Conservation (phyloP, 1,139 yeast species). For the Nadsonia commutata region DNA sequence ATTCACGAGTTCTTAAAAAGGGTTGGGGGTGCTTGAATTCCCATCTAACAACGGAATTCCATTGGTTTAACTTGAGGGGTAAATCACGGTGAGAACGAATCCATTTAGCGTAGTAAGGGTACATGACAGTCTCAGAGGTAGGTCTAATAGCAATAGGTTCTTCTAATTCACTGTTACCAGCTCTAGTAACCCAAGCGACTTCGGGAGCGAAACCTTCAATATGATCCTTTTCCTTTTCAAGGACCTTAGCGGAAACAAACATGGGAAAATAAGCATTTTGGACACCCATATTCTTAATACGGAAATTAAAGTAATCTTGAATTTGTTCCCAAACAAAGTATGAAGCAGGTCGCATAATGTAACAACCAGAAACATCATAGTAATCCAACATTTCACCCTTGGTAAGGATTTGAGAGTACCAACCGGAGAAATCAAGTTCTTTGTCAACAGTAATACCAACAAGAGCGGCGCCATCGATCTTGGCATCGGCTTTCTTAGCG, state of each 20-base stretch:
- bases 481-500: conserved; percentile 21
- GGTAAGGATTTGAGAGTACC: conserved; percentile 93
- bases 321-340: conserved; percentile 91
- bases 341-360: conserved; percentile 92
- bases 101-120: conserved; percentile 99
- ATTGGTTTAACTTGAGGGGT: conserved; percentile 91
- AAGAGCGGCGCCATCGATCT: conserved; percentile 75
- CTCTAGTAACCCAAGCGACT: conserved; percentile 98
- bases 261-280: conserved; percentile 95
- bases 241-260: conserved; percentile 86
- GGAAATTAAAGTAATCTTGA: conserved; percentile 70
- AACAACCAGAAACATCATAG: conserved; percentile 97
- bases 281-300: conserved; percentile 80
- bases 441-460: conserved; percentile 95
- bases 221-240: conserved; percentile 97
- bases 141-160: conserved; percentile 99
- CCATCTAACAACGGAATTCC: conserved; percentile 99
- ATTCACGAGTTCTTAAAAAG: conserved; percentile 94
- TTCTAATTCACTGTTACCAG: conserved; percentile 86
- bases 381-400: conserved; percentile 98
- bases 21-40: conserved; percentile 99
- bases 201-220: conserved; percentile 99
- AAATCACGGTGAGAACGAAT: conserved; percentile 95
- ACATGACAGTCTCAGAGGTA: conserved; percentile 98
- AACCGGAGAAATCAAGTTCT: conserved; percentile 78